phyloP scores from a whole-genome alignment of 192 early-diverging fungal species.

The Coemansia sp. region DNA sequence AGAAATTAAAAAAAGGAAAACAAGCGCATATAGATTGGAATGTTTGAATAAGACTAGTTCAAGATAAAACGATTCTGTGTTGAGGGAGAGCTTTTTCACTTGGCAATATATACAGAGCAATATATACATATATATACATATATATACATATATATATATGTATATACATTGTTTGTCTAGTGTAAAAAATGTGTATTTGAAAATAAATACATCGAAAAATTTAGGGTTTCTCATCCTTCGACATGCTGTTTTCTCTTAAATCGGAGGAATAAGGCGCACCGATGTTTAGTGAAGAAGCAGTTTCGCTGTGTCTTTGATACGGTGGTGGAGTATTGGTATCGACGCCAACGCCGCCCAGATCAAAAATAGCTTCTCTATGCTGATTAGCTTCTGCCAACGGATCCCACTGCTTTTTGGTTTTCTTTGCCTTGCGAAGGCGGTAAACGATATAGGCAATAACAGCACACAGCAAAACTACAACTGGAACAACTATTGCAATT shows the following conservation, averaged over 20 bases:
- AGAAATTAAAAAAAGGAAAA: not conserved
- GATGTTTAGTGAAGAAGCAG: not conserved
- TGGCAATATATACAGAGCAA: too few relatives aligned
- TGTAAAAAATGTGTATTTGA: too few relatives aligned
- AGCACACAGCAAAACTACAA: not conserved
- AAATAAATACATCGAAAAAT: too few relatives aligned
- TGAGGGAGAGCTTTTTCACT: too few relatives aligned
- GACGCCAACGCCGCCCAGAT: not conserved
- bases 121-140: too few relatives aligned
- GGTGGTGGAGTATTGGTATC: not conserved
- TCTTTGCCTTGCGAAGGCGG: not conserved
- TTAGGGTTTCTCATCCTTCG: not conserved
- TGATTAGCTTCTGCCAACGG: conserved; percentile 4
- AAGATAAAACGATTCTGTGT: not conserved
- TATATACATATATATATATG: too few relatives aligned
- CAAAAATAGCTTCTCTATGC: not conserved
- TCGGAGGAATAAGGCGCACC: too few relatives aligned
- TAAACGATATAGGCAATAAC: not conserved
- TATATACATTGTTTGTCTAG: too few relatives aligned
- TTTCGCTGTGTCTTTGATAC: not conserved
- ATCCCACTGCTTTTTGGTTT: not conserved
- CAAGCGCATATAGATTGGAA: too few relatives aligned
- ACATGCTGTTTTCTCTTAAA: not conserved
- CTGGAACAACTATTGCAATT: not conserved
- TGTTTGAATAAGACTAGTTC: too few relatives aligned